Evolutionary conservation across 2,329 filamentous ascomycete genomes (phyloP).

Genomic region (Parastagonospora avenae): DNA sequence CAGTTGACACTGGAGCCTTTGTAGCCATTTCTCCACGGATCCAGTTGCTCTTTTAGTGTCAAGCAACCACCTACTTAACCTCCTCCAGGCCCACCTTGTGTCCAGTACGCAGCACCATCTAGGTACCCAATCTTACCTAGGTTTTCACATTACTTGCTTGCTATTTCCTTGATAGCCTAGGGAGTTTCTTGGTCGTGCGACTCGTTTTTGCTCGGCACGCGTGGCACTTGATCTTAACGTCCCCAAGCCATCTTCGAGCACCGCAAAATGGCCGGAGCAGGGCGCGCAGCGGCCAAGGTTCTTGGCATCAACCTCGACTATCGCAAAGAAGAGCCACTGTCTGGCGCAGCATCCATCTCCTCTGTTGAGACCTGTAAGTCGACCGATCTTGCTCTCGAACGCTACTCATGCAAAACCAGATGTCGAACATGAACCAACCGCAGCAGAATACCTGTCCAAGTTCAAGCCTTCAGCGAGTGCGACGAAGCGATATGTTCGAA

Average conservation of each 20-base stretch:
- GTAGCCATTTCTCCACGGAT: conserved; percentile 10
- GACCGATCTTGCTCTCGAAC: background rate
- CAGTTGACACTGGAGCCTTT: conserved; percentile 6
- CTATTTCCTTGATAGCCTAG: background rate
- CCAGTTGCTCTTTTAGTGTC: background rate
- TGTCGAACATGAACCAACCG: conserved; percentile 79
- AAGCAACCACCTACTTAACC: conserved; percentile 8
- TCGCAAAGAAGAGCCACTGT: conserved; percentile 67
- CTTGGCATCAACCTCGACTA: conserved; percentile 82
- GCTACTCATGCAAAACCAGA: conserved; percentile 65
- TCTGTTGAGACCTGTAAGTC: conserved; percentile 57
- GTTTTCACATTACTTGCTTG: background rate
- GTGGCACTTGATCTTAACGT: no score
- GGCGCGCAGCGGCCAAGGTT: conserved; percentile 76
- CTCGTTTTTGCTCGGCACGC: background rate
- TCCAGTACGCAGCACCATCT: background rate
- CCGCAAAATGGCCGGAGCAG: conserved; percentile 56
- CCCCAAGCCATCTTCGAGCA: conserved; percentile 4
- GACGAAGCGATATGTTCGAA: conserved; percentile 65
- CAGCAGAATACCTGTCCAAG: conserved; percentile 71
- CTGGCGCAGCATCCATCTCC: conserved; percentile 77
- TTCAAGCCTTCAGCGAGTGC: conserved; percentile 64
- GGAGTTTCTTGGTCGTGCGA: background rate
- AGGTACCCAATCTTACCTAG: background rate
- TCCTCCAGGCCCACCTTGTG: background rate